Conservation (phyloP, 768 basidiomycete species). For the Mycena belliarum region DNA sequence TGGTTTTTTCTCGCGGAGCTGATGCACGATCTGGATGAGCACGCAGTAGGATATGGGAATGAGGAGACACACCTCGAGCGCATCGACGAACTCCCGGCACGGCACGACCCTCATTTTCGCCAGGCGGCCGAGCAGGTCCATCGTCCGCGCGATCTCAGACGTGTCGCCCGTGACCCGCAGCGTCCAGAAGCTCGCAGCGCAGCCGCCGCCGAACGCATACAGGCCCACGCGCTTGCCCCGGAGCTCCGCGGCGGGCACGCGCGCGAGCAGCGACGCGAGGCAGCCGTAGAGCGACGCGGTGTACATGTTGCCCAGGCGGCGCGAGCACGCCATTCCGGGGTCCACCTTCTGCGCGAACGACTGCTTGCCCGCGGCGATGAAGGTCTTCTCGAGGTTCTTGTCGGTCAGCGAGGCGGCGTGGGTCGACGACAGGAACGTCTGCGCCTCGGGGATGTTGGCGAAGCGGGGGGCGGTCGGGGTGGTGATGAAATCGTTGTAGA, state of each 20-base stretch:
- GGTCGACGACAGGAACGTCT: conserved; percentile 64
- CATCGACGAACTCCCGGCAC: conserved; percentile 89
- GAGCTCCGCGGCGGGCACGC: conserved; percentile 68
- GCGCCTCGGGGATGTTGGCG: conserved; percentile 69
- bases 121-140: conserved; percentile 79
- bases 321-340: conserved; percentile 84
- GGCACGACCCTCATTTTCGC: conserved; percentile 87
- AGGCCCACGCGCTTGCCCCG: conserved; percentile 84
- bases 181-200: conserved; percentile 91
- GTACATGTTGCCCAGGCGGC: conserved; percentile 97
- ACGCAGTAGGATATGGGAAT: background rate
- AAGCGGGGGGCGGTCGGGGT: conserved; percentile 71
- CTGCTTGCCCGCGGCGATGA: conserved; percentile 76
- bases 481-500: conserved; percentile 90
- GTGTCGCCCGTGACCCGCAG: conserved; percentile 88
- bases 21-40: background rate
- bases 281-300: conserved; percentile 95
- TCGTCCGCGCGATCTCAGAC: conserved; percentile 72
- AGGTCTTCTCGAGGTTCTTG: conserved; percentile 94
- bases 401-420: conserved; percentile 82
- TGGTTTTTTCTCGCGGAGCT: conserved; percentile 98
- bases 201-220: conserved; percentile 97
- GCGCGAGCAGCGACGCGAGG: conserved; percentile 81
- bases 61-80: conserved; percentile 55
- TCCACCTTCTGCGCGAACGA: conserved; percentile 78